A percentile compares a stretch with the other conserved stretches of the same genome.
These are phyloP conservation scores for Lactarius tabidus DNA, from an alignment of 768 basidiomycete species.

Conservation along the genomic window DNA sequence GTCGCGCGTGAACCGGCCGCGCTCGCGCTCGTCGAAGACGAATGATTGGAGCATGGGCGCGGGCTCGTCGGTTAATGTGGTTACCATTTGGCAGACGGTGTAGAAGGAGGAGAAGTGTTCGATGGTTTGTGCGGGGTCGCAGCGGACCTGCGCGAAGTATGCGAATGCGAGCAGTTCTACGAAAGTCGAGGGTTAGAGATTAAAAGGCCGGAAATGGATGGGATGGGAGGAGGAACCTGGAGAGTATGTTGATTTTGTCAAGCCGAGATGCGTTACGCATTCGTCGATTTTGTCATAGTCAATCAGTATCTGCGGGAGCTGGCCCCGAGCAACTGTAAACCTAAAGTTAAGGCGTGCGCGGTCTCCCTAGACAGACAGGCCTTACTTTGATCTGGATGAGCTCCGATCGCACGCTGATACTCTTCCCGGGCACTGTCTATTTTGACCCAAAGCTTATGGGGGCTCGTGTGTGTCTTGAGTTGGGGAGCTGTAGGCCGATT, in stretches of 20 bases:
- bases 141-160: slow-evolving; percentile 77
- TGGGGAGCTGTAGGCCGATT: slow-evolving; percentile 36
- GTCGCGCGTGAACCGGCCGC: slow-evolving; percentile 57
- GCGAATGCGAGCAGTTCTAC: slow-evolving; percentile 73
- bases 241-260: slow-evolving; percentile 64
- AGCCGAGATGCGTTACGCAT: slow-evolving; percentile 50
- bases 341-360: slow-evolving; percentile 10
- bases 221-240: slow-evolving; percentile 42
- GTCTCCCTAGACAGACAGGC: not conserved
- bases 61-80: slow-evolving; percentile 45
- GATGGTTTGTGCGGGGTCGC: slow-evolving; percentile 62
- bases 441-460: slow-evolving; percentile 45
- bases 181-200: not conserved
- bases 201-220: not conserved
- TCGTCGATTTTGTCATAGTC: slow-evolving; percentile 39
- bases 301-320: slow-evolving; percentile 42
- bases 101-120: slow-evolving; percentile 60
- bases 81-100: slow-evolving; percentile 47
- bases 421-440: slow-evolving; percentile 61
- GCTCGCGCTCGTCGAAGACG: slow-evolving; percentile 55
- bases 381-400: slow-evolving; percentile 75
- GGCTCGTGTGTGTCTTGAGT: slow-evolving; percentile 41
- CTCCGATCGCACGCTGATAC: slow-evolving; percentile 69
- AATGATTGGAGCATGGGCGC: slow-evolving; percentile 51
- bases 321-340: slow-evolving; percentile 50